These are phyloP conservation scores for Phytopythium delawarense DNA, from an alignment of 352 stramenopile genomes.

Conservation along the genomic window DNA sequence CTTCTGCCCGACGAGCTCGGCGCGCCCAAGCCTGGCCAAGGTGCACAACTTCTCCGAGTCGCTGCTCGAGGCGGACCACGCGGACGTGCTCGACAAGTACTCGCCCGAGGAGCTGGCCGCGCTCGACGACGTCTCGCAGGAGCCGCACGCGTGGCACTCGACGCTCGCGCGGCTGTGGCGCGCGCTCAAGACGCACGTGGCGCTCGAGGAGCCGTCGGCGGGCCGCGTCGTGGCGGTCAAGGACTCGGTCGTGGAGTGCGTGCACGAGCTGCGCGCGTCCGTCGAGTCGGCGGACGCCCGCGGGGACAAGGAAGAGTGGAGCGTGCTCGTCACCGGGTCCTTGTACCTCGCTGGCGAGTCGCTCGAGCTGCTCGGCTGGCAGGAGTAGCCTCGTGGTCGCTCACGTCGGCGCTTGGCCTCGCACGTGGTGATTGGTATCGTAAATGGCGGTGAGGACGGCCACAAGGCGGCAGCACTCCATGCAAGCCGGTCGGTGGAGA, in stretches of 20 bases:
- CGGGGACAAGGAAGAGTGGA: slow-evolving; percentile 35
- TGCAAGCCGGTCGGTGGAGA: slow-evolving; percentile 20
- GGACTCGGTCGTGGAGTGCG: slow-evolving; percentile 56
- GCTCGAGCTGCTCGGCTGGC: slow-evolving; percentile 58
- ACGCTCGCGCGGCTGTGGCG: slow-evolving; percentile 54
- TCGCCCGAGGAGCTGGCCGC: slow-evolving; percentile 32
- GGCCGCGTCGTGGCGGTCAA: slow-evolving; percentile 35
- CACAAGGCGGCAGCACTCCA: slow-evolving; percentile 10
- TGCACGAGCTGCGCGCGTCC: slow-evolving; percentile 40
- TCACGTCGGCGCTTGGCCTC: not conserved
- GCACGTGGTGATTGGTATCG: not conserved
- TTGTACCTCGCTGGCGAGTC: slow-evolving; percentile 70
- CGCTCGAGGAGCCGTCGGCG: slow-evolving; percentile 20
- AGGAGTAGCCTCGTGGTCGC: slow-evolving; percentile 29
- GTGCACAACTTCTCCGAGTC: slow-evolving; percentile 66
- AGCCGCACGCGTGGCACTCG: slow-evolving; percentile 49
- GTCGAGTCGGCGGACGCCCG: slow-evolving; percentile 15
- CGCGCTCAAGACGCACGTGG: slow-evolving; percentile 36
- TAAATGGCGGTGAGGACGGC: not conserved
- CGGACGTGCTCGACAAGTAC: slow-evolving; percentile 37
- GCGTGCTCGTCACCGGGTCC: slow-evolving; percentile 69
- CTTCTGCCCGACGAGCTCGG: slow-evolving; percentile 66
- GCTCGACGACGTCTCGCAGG: slow-evolving; percentile 37
- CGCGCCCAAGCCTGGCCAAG: slow-evolving; percentile 59
- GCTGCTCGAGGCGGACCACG: slow-evolving; percentile 30